Evolutionary conservation across 2,329 filamentous ascomycete species (phyloP).

Genomic region (Paramyrothecium roridum): DNA sequence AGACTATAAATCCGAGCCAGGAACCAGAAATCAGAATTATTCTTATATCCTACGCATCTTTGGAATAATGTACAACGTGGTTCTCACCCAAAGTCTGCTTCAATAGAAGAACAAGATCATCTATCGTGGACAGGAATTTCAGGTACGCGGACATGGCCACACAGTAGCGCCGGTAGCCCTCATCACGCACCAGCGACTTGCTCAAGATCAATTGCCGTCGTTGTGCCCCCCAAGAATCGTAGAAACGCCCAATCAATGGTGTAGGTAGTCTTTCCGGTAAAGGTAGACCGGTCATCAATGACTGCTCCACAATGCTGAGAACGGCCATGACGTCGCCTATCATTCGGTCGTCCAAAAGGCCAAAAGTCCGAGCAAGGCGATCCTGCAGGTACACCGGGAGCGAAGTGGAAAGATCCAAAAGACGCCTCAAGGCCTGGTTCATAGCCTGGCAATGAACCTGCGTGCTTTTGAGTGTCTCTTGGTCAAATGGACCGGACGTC

Average conservation of each 20-base stretch:
- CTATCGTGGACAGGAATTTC: conserved; percentile 36
- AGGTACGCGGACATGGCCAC: conserved; percentile 41
- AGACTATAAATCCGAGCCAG: too few relatives aligned
- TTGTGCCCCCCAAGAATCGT: conserved; percentile 18
- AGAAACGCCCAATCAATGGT: conserved; percentile 36
- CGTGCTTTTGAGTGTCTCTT: conserved; percentile 22
- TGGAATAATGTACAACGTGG: conserved; percentile 26
- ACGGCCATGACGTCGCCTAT: conserved; percentile 50
- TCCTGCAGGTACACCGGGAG: conserved; percentile 36
- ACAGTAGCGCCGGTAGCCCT: conserved; percentile 42
- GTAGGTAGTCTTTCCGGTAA: conserved; percentile 44
- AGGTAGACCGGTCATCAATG: conserved; percentile 43
- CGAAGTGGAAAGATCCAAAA: conserved; percentile 26
- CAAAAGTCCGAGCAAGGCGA: conserved; percentile 31
- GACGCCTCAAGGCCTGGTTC: conserved; percentile 27
- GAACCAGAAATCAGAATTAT: too few relatives aligned
- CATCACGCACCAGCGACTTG: conserved; percentile 30
- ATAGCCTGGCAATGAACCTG: conserved; percentile 26
- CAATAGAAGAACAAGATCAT: conserved; percentile 40
- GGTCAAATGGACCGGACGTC: conserved; percentile 25
- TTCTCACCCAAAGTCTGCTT: conserved; percentile 41
- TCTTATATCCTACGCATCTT: conserved; percentile 11
- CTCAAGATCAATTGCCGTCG: conserved; percentile 23
- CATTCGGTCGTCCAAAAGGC: conserved; percentile 37
- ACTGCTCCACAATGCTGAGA: conserved; percentile 41